phyloP scores from a whole-genome alignment of 352 stramenopile species.

The Poterioochromonas sp. region DNA sequence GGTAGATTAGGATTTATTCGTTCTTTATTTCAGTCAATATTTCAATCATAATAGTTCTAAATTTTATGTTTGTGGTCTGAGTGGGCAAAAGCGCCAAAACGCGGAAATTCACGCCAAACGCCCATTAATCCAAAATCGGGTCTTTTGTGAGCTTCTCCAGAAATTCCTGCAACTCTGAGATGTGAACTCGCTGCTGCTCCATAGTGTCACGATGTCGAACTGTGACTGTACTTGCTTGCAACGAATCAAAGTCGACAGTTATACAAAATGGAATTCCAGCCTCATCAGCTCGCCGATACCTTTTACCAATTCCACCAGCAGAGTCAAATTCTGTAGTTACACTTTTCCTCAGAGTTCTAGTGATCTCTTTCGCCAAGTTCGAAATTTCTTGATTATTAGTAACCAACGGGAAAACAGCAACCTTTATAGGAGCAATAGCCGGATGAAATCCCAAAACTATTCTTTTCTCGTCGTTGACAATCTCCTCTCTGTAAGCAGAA shows the following conservation, averaged over 20 bases:
- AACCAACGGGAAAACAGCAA: conserved; percentile 79
- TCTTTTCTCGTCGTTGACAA: conserved; percentile 88
- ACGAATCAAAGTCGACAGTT: conserved; percentile 95
- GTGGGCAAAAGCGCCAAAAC: no score
- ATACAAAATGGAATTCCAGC: conserved; percentile 93
- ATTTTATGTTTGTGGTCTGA: no score
- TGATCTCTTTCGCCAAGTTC: conserved; percentile 40
- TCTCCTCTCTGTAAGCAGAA: conserved; percentile 90
- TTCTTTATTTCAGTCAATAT: no score
- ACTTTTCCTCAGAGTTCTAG: conserved; percentile 46
- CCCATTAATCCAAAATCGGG: no score
- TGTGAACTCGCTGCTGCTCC: conserved; percentile 65
- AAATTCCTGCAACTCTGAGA: neutral
- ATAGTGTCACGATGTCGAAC: conserved; percentile 94
- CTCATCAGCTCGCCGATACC: conserved; percentile 87
- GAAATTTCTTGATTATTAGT: conserved; percentile 62
- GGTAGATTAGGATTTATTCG: no score
- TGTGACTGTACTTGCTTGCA: conserved; percentile 82
- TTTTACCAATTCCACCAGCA: conserved; percentile 47
- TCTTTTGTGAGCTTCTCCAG: no score
- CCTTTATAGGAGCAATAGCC: conserved; percentile 93
- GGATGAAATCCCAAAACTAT: conserved; percentile 93
- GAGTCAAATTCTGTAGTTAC: conserved; percentile 28
- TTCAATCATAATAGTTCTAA: no score
- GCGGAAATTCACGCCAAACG: no score